phyloP scores from a whole-genome alignment of 805 yeast species.

The Kockiozyma suomiensis region DNA sequence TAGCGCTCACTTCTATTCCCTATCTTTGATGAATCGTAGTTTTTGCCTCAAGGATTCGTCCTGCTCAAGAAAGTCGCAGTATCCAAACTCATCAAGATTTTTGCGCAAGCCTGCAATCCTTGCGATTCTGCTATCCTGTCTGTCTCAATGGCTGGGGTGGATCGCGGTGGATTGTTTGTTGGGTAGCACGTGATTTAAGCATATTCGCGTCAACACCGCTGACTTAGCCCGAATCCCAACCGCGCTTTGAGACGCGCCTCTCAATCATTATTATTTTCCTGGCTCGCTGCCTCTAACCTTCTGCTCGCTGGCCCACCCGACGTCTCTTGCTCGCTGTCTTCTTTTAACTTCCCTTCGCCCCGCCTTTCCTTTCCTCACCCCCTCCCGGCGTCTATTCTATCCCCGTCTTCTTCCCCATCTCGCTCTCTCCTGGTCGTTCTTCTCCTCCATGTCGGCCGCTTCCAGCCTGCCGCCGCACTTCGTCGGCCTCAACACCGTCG shows the following conservation, averaged over 20 bases:
- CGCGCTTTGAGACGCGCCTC: conserved; percentile 12
- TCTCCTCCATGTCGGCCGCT: conserved; percentile 15
- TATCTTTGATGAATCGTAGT: no score
- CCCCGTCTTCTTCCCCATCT: not conserved
- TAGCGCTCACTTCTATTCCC: no score
- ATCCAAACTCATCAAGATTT: no score
- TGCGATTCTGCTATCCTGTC: no score
- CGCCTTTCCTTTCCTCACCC: conserved; percentile 3
- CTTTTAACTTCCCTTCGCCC: conserved; percentile 6
- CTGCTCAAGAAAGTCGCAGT: no score
- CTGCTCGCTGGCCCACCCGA: conserved; percentile 8
- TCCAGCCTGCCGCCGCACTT: conserved; percentile 59
- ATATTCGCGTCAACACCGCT: not conserved
- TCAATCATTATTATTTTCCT: not conserved
- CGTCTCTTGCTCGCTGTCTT: not conserved
- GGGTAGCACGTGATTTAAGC: conserved; percentile 3
- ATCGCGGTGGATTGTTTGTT: conserved; percentile 9
- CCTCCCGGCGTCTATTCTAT: not conserved
- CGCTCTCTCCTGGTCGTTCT: conserved; percentile 3
- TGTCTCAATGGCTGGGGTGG: no score
- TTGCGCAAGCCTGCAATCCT: no score
- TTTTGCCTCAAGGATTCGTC: no score
- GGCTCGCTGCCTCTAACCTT: not conserved
- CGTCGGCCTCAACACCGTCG: conserved; percentile 77
- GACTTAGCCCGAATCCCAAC: conserved; percentile 6